Conservation (phyloP, 805 yeast species). For the Cyberlindnera veronae region DNA sequence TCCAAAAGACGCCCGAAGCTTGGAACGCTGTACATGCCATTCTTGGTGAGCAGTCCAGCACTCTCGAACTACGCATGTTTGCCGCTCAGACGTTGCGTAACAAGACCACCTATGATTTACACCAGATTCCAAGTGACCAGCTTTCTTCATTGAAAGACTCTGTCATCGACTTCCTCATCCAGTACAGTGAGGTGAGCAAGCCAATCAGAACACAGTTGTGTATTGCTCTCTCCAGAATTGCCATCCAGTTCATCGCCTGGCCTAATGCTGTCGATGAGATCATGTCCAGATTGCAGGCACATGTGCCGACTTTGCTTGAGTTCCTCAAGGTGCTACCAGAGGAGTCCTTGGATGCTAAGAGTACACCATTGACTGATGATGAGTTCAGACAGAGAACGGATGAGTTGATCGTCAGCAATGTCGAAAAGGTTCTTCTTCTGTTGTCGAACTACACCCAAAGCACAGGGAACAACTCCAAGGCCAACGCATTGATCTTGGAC, state of each 20-base stretch:
- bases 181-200: slow-evolving; percentile 42
- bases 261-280: slow-evolving; percentile 64
- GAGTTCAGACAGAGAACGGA: slow-evolving; percentile 66
- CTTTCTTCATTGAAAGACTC: slow-evolving; percentile 63
- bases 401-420: slow-evolving; percentile 61
- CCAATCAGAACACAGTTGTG: slow-evolving; percentile 80
- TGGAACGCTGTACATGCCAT: slow-evolving; percentile 70
- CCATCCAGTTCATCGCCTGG: slow-evolving; percentile 79
- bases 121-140: slow-evolving; percentile 65
- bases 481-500: slow-evolving; percentile 51
- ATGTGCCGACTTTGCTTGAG: slow-evolving; percentile 55
- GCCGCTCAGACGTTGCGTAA: slow-evolving; percentile 89
- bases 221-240: slow-evolving; percentile 75
- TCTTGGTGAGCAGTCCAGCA: slow-evolving; percentile 32
- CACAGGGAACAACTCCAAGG: slow-evolving; percentile 25
- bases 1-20: slow-evolving; percentile 79
- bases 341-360: slow-evolving; percentile 75
- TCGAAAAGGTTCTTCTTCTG: slow-evolving; percentile 62
- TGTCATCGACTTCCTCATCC: slow-evolving; percentile 53
- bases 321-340: slow-evolving; percentile 88
- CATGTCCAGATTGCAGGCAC: slow-evolving; percentile 42
- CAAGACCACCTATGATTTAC: slow-evolving; percentile 77
- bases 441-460: slow-evolving; percentile 49
- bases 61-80: slow-evolving; percentile 68
- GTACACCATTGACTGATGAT: slow-evolving; percentile 75